Base-by-base conservation (phyloP, 805 yeast species). In the Danielia oregonensis region DNA sequence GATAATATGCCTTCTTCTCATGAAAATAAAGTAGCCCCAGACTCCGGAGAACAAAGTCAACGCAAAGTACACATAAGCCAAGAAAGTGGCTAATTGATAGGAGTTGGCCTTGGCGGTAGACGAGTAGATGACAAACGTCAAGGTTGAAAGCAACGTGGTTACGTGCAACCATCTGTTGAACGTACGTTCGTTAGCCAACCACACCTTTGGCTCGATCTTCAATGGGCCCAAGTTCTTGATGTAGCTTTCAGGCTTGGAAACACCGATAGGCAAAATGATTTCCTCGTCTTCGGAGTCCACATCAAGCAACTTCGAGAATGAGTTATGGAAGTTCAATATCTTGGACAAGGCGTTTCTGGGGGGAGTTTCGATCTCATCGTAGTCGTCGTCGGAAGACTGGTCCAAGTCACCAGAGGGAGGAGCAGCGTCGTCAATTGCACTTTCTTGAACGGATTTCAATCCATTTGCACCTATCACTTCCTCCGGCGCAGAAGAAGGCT, bases 161-260 rank as follows among this genome's bases (percentile, higher is more conserved):
- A 91, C 91, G 44, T 83, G 88, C 46, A 93, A 70, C 98, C 98
- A 93, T 61, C 94, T 77, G 68, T 86, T 82, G 66, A 89, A 91
- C 3, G 98, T 93, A 60, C 98, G 82, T 66, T 93, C 98, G 55
- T 93, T 93, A 18, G 98, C 98, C 44, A 93, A 72, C 97, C 97
- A 93, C 10, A 93, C 98, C 56, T 93, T 93, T 19, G 97, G 94
- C 66, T 93, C 98, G 39, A 93, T 89, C 61, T 85, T 88, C 36
- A 88, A 77, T 1, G 96, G 93, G 6, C 96, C 96, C 17, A 89
- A 81, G 57, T 88, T 88, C 54, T 89, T 85, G 49, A 91, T 72
- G 62, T 85, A 76, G 21, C 72, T 67, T 17, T 74, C 77, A 36
- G 98, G 98, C 54, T 82, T 85, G 29, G 70, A 69, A 14, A 91